Evolutionary conservation across 2,329 filamentous ascomycete genomes (phyloP).

Genomic region (Xylaria sp.): DNA sequence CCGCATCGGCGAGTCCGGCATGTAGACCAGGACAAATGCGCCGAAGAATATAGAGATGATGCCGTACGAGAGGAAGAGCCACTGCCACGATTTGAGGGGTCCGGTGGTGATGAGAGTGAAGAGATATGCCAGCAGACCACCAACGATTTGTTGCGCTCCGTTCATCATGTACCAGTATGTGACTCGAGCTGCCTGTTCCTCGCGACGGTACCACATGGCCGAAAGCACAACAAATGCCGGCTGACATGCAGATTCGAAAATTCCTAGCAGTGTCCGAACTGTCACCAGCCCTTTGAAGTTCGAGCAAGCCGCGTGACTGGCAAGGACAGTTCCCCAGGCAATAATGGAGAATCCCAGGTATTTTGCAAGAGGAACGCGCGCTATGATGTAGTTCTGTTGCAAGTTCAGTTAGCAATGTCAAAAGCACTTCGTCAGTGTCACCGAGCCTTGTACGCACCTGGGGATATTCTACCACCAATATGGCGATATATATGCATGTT

Average conservation of each 20-base stretch:
- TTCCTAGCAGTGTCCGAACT: constrained; percentile 73
- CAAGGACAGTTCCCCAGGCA: constrained; percentile 70
- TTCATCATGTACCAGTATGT: constrained; percentile 86
- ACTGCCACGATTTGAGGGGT: constrained; percentile 73
- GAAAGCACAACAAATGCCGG: constrained; percentile 75
- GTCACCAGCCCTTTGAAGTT: constrained; percentile 69
- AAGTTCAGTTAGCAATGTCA: not conserved
- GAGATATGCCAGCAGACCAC: constrained; percentile 76
- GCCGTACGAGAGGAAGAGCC: constrained; percentile 75
- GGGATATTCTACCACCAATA: constrained; percentile 77
- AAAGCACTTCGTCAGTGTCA: not conserved
- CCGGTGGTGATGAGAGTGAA: constrained; percentile 64
- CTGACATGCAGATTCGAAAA: constrained; percentile 77
- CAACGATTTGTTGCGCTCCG: constrained; percentile 77
- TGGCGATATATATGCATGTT: constrained; percentile 78
- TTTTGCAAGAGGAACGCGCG: constrained; percentile 74
- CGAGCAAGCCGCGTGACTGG: constrained; percentile 69
- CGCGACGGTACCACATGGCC: constrained; percentile 76
- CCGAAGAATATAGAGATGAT: constrained; percentile 71
- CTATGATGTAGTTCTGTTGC: constrained; percentile 61
- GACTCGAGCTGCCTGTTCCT: constrained; percentile 74
- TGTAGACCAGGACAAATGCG: constrained; percentile 70
- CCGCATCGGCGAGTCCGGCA: constrained; percentile 77
- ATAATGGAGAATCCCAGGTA: constrained; percentile 73
- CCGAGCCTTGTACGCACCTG: constrained; percentile 53